Evolutionary conservation across 768 basidiomycete species (phyloP), one percentile per base, ranked within the genome.

Genomic region (Tephrocybe sp.): DNA sequence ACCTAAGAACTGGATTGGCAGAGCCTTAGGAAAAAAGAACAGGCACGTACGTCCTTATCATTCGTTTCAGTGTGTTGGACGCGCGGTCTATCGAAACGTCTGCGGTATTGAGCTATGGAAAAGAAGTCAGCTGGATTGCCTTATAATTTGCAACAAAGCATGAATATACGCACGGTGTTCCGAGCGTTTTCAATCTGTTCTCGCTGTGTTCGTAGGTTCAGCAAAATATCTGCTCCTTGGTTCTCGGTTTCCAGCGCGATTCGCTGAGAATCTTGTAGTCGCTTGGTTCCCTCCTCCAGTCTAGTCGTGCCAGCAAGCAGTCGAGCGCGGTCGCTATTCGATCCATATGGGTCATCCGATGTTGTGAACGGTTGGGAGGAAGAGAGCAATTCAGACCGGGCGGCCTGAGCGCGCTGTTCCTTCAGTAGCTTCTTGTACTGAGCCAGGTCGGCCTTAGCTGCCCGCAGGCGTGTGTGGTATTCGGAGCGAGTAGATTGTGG

Each of bases 191-290:
- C 88, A 52, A 99, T 95, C 69, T 94, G 92, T 63, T 98, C 97
- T 57, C 97, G 71, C 70, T 99, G 97, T 1, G 76, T 73, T 48
- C 93, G 72, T 55, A 99, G 74, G 65, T 89, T 93, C 64, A 84
- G 67, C 57, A 99, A 65, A 58, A 99, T 98, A 60, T 93, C 93
- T 10, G 93, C 87, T 8, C 97, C 97, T 39, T 98, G 87, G 63
- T 90, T 85, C 71, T 98, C 97, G 11, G 97, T 98, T 75, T 99
- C 96, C 30, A 99, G 72, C 9, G 96, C 96, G 35, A 98, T 80
- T 19, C 92, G 80, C 52, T 97, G 94, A 16, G 88, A 90, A 53
- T 98, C 94, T 57, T 93, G 85, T 47, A 99, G 68, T 35, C 97
- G 77, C 54, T 85, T 79, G 2, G 86, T 78, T 2, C 96, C 94